Evolutionary conservation across 768 basidiomycete species (phyloP), one percentile per base, ranked within the genome.

Genomic region (Multifurca ochricompacta): DNA sequence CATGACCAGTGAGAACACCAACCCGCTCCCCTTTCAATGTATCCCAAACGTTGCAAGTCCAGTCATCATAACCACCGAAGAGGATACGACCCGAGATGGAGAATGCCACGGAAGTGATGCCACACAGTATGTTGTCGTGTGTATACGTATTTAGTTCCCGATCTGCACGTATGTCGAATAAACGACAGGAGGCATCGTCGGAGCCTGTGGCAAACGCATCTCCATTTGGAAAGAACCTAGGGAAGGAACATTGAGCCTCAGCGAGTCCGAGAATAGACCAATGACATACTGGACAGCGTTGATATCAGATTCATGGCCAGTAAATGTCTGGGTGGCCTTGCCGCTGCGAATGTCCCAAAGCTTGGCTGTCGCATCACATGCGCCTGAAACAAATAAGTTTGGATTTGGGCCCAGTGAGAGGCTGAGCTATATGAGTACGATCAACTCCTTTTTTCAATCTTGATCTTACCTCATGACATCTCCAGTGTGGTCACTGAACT

Each of bases 1-100:
- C 95, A 65, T 99, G 95, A 16, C 96, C 95, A 34, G 93, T 91
- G 58, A 99, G 72, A 48, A 99, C 96, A 53, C 95, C 95, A 36
- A 99, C 93, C 52, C 95, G 88, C 70, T 98, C 95, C 51, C 96
- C 96, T 71, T 95, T 96, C 65, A 99, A 77, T 27, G 94, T 97
- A 68, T 99, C 95, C 95, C 95, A 99, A 48, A 98, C 95, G 67
- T 99, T 99, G 76, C 92, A 94, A 62, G 96, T 98, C 90, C 96
- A 98, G 68, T 99, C 95, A 70, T 99, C 95, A 68, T 99, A 99
- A 37, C 95, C 95, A 60, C 96, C 95, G 62, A 99, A 99, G 35
- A 99, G 77, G 63, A 99, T 91, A 56, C 95, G 88, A 34, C 95
- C 95, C 25, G 94, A 97, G 62, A 91, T 90, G 4, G 95, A 98